Percentiles rank a stretch among this genome's conserved stretches.
These are phyloP conservation scores for Diaporthe sp. DNA, from an alignment of 2,329 filamentous ascomycete species.

Conservation along the genomic window DNA sequence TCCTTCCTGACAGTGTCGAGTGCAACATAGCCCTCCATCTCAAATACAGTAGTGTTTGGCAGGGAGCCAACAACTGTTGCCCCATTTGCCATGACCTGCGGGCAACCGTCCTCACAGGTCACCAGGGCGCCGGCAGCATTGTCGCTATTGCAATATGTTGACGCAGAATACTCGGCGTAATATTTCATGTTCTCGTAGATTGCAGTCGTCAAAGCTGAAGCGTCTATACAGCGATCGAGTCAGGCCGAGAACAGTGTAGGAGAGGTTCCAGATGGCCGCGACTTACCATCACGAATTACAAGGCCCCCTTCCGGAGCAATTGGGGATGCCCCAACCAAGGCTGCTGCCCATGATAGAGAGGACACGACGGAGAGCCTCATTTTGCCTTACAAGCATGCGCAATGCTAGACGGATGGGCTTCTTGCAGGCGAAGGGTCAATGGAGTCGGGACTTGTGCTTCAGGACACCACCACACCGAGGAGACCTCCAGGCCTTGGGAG, in stretches of 20 bases:
- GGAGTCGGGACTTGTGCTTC: slow-evolving; percentile 11
- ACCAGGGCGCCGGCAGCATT: slow-evolving; percentile 55
- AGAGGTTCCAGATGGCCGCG: neutral
- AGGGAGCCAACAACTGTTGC: slow-evolving; percentile 61
- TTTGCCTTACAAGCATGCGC: slow-evolving; percentile 22
- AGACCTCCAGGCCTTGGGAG: neutral
- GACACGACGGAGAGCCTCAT: slow-evolving; percentile 38
- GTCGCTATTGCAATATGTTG: slow-evolving; percentile 68
- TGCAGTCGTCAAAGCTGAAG: slow-evolving; percentile 47
- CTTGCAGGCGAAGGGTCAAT: slow-evolving; percentile 4
- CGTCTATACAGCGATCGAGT: slow-evolving; percentile 35
- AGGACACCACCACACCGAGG: slow-evolving; percentile 28
- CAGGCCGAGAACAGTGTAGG: slow-evolving; percentile 21
- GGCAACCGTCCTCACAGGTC: slow-evolving; percentile 61
- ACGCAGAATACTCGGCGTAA: slow-evolving; percentile 66
- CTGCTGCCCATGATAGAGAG: slow-evolving; percentile 29
- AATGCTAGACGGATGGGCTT: neutral
- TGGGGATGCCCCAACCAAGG: slow-evolving; percentile 36
- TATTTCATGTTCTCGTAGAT: slow-evolving; percentile 59
- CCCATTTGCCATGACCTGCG: slow-evolving; percentile 57
- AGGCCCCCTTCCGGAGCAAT: neutral
- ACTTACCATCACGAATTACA: slow-evolving; percentile 36
- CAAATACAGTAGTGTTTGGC: slow-evolving; percentile 47
- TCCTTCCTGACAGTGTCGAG: slow-evolving; percentile 62
- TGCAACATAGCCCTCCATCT: slow-evolving; percentile 65